Conservation (phyloP, 352 stramenopile genomes). For the Phytophthora lateralis region DNA sequence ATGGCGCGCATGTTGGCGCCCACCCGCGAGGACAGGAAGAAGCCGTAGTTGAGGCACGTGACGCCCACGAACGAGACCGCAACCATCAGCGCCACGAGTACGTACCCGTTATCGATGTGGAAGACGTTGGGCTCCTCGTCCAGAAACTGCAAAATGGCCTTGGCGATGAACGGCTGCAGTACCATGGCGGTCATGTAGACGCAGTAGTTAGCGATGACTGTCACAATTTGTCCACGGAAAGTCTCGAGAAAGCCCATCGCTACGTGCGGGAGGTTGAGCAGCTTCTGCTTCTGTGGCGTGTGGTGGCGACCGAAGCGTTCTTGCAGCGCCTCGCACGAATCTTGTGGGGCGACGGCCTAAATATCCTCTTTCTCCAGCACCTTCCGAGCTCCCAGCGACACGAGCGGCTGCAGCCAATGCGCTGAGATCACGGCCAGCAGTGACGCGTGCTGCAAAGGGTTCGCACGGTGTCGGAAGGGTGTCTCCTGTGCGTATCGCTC, state of each 20-base stretch:
- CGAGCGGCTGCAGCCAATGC: constrained; percentile 39
- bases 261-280: constrained; percentile 25
- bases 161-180: constrained; percentile 32
- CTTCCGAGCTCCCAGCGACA: constrained; percentile 38
- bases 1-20: constrained; percentile 47
- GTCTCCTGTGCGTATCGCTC: constrained; percentile 21
- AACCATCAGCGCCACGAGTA: constrained; percentile 28
- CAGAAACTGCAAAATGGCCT: constrained; percentile 37
- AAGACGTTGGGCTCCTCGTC: constrained; percentile 35
- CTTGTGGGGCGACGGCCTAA: constrained; percentile 31
- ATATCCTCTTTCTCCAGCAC: constrained; percentile 42
- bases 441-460: constrained; percentile 45
- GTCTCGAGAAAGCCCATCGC: constrained; percentile 30
- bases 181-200: constrained; percentile 40
- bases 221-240: constrained; percentile 27
- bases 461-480: constrained; percentile 28
- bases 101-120: constrained; percentile 30
- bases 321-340: constrained; percentile 29
- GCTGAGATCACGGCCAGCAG: constrained; percentile 29
- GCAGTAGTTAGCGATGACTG: constrained; percentile 32
- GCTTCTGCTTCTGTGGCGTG: neutral
- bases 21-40: constrained; percentile 41
- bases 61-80: constrained; percentile 30
- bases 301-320: constrained; percentile 28
- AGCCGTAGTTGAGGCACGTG: constrained; percentile 44